Evolutionary conservation across 805 yeast species (phyloP), one percentile per base, ranked within the genome.

Genomic region (Wickerhamomyces ciferrii): DNA sequence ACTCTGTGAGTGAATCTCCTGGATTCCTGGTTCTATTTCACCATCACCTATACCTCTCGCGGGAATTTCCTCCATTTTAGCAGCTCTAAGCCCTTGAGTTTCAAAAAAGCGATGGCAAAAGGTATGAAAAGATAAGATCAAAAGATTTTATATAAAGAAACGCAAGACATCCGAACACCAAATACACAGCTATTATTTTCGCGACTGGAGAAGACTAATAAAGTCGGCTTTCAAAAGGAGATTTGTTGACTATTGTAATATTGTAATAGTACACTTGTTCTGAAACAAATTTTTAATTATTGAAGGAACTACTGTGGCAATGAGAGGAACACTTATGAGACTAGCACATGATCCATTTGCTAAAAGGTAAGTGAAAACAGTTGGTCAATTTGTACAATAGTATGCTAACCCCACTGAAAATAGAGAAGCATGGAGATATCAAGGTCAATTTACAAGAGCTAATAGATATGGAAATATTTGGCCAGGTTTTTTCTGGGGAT

Each of bases 341-440:
- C 46, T 54, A 41, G 53, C 61, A n/a, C 39, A 45, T 9, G 79
- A 74, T 55, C 79, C 78, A 17, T 75, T 79, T 79, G 78, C 78
- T 41, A 63, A 68, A 60, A 64, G 72, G 76, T 71, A 58, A 43
- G 72, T 55, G 5, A 8, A 27, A 27, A 14, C 7, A 17, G 44
- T 40, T 8, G 23, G 21, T 18, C 14, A 2, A 4, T 11, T 11
- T 14, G 19, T n/a, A 6, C 39, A 21, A 31, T 10, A 19, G n/a
- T 17, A n/a, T 23, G 15, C 19, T 19, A 39, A 20, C 35, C 42
- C 11, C 20, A 20, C 15, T n/a, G 9, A 34, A 31, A 20, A 19
- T 53, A 83, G 95, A 75, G 96, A 87, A 64, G 94, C 95, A 41
- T 87, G 96, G 96, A 83, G 96, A 74, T 84, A 81, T 68, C 83